Evolutionary conservation across 148 eudicot species (phyloP).

Genomic region (Linanthus parryae): DNA sequence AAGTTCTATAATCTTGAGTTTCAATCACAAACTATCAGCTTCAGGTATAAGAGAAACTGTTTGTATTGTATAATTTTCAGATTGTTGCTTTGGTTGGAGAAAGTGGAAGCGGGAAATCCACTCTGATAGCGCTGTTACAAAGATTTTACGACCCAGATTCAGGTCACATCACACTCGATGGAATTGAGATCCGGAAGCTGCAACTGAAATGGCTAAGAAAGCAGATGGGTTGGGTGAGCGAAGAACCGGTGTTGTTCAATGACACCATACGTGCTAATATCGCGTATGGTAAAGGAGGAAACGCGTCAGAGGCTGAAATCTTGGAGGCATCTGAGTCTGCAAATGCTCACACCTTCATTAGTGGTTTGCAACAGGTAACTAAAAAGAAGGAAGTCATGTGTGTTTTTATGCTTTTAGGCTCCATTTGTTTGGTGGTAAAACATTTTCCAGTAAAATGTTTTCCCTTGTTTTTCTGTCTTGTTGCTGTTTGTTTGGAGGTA

Average conservation of each 20-base stretch:
- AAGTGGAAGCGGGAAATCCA: constrained; percentile 23
- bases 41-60: no score
- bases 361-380: constrained; percentile 18
- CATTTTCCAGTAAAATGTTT: not conserved
- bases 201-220: constrained; percentile 19
- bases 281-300: constrained; percentile 12
- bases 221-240: constrained; percentile 19
- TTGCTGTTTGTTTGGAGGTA: no score
- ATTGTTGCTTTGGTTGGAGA: constrained; percentile 21
- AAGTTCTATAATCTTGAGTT: not conserved
- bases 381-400: not conserved
- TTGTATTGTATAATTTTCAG: not conserved
- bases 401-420: not conserved
- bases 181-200: constrained; percentile 9
- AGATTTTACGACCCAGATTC: constrained; percentile 21
- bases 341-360: constrained; percentile 20
- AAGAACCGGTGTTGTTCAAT: constrained; percentile 19
- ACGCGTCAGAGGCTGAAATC: constrained; percentile 16
- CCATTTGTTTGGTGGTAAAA: not conserved
- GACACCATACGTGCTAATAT: constrained; percentile 15
- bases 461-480: no score
- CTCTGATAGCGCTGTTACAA: constrained; percentile 13
- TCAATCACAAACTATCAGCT: no score
- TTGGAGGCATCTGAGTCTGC: constrained; percentile 15
- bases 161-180: constrained; percentile 11